Base-by-base conservation (phyloP, 345 rosid genomes). In the Iberis pinnata region DNA sequence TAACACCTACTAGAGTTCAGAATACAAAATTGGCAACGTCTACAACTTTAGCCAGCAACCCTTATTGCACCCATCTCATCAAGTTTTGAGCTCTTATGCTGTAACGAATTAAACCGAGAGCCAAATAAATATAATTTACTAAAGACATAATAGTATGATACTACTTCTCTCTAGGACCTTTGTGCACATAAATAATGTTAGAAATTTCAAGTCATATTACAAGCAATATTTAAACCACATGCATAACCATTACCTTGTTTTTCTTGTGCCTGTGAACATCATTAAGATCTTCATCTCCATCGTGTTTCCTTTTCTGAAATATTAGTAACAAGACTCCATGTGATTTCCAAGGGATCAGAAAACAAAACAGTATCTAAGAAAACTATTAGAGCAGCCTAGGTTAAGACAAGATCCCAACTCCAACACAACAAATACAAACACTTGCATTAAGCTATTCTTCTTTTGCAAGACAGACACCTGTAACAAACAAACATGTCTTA, bases 301-400 rank as follows among this genome's bases (percentile, higher is more conserved):
- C 92, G 37, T 85, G 98, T 77, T 85, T 92, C 77, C 98, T 77
- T 83, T 88, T 92, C 98, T 92, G 86, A 69, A 72, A 63, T 53
- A 18, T 61, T 49, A 55, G 48, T 49, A 53, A 50, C 22, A 69
- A 31, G 8, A 19, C n/a, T 52, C 44, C 46, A 56, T 42, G 47
- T 55, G 40, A 61, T 29, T 42, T 31, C 13, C 48, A 48, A 14
- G 24, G 18, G 33, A 38, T 27, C 5, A n/a, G 11, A 56, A 56
- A 35, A n/a, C 2, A 38, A 48, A 55, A 43, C 39, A 46, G n/a
- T 59, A 22, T 44, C 15, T 45, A 44, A 24, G 14, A 45, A 9
- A 52, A 64, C 25, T 32, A 16, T n/a, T 35, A 14, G 19, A 43
- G 49, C 65, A 52, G 43, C 58, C 33, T 25, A 26, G 49, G 36